Evolutionary conservation across 2,329 filamentous ascomycete species (phyloP).

Genomic region (Colletotrichum aenigma): DNA sequence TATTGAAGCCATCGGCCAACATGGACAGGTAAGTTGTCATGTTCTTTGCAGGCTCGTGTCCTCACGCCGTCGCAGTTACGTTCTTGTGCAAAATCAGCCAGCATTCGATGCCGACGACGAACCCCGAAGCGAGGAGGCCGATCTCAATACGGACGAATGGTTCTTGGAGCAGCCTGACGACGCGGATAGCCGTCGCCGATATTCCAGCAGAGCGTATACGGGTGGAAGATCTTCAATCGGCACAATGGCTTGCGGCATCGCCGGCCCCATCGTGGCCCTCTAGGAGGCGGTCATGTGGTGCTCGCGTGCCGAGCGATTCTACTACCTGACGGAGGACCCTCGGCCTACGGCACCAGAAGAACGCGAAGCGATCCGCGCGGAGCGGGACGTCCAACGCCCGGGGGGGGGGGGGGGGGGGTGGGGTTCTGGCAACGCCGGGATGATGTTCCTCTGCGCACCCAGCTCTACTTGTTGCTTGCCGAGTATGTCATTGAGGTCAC

Average conservation of each 20-base stretch:
- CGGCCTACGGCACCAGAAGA: background rate
- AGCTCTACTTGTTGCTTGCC: background rate
- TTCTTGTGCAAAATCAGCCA: background rate
- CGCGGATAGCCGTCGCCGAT: background rate
- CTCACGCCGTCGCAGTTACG: background rate
- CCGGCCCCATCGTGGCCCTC: background rate
- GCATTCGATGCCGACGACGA: background rate
- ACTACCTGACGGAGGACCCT: background rate
- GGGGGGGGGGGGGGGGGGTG: no score
- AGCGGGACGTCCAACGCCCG: background rate
- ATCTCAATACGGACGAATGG: background rate
- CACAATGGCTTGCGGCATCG: background rate
- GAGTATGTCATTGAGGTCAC: background rate
- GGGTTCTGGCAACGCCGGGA: background rate
- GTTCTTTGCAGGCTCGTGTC: background rate
- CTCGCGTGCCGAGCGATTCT: background rate
- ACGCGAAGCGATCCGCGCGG: background rate
- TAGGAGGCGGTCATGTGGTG: background rate
- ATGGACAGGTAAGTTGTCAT: background rate
- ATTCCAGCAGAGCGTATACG: background rate
- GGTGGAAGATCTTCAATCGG: background rate
- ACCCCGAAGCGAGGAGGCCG: background rate
- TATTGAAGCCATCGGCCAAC: background rate
- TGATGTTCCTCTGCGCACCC: background rate
- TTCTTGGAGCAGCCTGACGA: background rate